phyloP scores from a whole-genome alignment of 768 basidiomycete genomes.

The Tricholoma matsutake region DNA sequence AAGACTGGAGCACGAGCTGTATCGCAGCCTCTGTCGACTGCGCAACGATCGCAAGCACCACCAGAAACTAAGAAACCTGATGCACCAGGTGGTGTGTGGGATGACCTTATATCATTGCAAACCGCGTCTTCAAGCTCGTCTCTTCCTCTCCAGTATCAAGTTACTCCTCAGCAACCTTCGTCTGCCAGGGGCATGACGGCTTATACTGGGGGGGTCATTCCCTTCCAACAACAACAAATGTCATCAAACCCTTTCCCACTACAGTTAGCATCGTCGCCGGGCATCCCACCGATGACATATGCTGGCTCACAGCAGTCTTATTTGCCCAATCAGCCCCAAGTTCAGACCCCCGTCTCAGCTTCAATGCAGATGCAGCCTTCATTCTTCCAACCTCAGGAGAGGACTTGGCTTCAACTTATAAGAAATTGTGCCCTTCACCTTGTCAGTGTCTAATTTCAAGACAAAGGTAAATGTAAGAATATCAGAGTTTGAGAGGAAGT shows the following conservation, averaged over 20 bases:
- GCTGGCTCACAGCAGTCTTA: constrained; percentile 13
- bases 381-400: constrained; percentile 20
- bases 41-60: constrained; percentile 18
- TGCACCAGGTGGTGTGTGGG: constrained; percentile 49
- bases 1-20: constrained; percentile 21
- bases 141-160: constrained; percentile 48
- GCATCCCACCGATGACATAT: constrained; percentile 1
- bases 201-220: constrained; percentile 22
- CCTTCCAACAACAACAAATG: constrained; percentile 23
- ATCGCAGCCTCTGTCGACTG: constrained; percentile 21
- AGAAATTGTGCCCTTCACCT: too few relatives aligned
- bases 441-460: too few relatives aligned
- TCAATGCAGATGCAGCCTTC: constrained; percentile 12
- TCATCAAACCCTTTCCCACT: constrained; percentile 29
- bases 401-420: too few relatives aligned
- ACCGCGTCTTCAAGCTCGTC: constrained; percentile 43
- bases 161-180: constrained; percentile 10
- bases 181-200: constrained; percentile 10
- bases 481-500: too few relatives aligned
- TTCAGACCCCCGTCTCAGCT: constrained; percentile 19
- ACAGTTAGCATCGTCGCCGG: constrained; percentile 6
- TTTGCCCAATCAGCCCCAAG: constrained; percentile 20
- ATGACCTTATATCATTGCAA: constrained; percentile 52
- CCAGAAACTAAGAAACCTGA: constrained; percentile 15
- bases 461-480: too few relatives aligned